Conservation (phyloP, 306 rosid genomes). For the Trifolium subterraneum region DNA sequence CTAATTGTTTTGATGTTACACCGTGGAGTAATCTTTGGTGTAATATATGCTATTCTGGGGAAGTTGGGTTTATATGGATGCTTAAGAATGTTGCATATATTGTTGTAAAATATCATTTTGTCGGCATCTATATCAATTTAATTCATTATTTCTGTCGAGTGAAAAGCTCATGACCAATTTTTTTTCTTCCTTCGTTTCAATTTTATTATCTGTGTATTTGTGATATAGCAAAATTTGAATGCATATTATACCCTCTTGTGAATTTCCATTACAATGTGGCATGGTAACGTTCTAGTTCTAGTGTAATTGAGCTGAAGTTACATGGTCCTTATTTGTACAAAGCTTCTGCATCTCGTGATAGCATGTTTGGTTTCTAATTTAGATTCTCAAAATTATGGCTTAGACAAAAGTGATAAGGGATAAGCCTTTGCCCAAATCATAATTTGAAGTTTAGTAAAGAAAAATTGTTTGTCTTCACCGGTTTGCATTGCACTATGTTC, state of each 20-base stretch:
- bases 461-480: background rate
- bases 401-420: background rate
- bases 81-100: slow-evolving; percentile 37
- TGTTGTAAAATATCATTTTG: slow-evolving; percentile 50
- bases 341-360: slow-evolving; percentile 35
- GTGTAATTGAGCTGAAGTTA: slow-evolving; percentile 43
- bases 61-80: slow-evolving; percentile 25
- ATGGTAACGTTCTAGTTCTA: slow-evolving; percentile 45
- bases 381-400: slow-evolving; percentile 1
- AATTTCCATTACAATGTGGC: slow-evolving; percentile 54
- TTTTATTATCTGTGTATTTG: slow-evolving; percentile 28
- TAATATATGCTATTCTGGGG: slow-evolving; percentile 35
- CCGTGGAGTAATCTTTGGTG: slow-evolving; percentile 14
- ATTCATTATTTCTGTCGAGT: slow-evolving; percentile 44
- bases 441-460: background rate
- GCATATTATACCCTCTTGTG: slow-evolving; percentile 43
- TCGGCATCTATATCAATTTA: slow-evolving; percentile 45
- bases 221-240: slow-evolving; percentile 40
- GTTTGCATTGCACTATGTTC: background rate
- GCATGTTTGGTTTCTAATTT: slow-evolving; percentile 20
- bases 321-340: slow-evolving; percentile 49
- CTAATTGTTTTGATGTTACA: slow-evolving; percentile 39
- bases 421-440: slow-evolving; percentile 12
- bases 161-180: slow-evolving; percentile 46
- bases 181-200: background rate